Percentiles rank a stretch among this genome's conserved stretches.
Evolutionary conservation across 2,329 filamentous ascomycete species (phyloP).

Genomic region (Pseudogymnoascus sp.): DNA sequence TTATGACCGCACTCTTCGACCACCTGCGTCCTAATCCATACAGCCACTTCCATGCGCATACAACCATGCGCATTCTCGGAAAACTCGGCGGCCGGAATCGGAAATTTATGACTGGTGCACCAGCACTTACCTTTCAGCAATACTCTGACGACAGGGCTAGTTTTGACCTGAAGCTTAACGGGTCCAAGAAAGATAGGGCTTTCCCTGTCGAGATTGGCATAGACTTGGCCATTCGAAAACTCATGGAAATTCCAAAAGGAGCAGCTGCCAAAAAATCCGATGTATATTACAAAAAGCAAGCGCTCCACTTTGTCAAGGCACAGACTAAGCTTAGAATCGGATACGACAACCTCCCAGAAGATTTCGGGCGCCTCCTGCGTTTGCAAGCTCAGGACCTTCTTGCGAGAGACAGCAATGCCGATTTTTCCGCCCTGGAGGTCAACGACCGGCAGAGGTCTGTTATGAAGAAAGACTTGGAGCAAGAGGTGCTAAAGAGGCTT

Average conservation of each 20-base stretch:
- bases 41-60: slow-evolving; percentile 95
- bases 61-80: slow-evolving; percentile 92
- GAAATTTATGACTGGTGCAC: slow-evolving; percentile 87
- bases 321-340: slow-evolving; percentile 90
- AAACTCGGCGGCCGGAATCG: slow-evolving; percentile 93
- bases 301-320: slow-evolving; percentile 77
- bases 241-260: slow-evolving; percentile 70
- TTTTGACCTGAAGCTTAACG: slow-evolving; percentile 82
- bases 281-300: slow-evolving; percentile 85
- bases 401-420: slow-evolving; percentile 62
- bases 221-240: slow-evolving; percentile 79
- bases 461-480: slow-evolving; percentile 78
- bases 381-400: slow-evolving; percentile 83
- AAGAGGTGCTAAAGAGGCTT: slow-evolving; percentile 73
- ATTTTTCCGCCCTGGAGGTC: slow-evolving; percentile 62
- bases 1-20: slow-evolving; percentile 96
- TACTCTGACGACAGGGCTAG: slow-evolving; percentile 84
- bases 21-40: slow-evolving; percentile 91
- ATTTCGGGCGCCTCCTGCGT: slow-evolving; percentile 75
- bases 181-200: slow-evolving; percentile 78
- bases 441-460: slow-evolving; percentile 78
- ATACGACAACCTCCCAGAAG: slow-evolving; percentile 79
- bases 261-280: slow-evolving; percentile 52
- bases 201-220: slow-evolving; percentile 83
- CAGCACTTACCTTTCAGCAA: slow-evolving; percentile 72